Percentiles rank a stretch among this genome's conserved stretches.
Evolutionary conservation across 2,329 filamentous ascomycete genomes (phyloP).

Genomic region (Aspergillus tamarii): DNA sequence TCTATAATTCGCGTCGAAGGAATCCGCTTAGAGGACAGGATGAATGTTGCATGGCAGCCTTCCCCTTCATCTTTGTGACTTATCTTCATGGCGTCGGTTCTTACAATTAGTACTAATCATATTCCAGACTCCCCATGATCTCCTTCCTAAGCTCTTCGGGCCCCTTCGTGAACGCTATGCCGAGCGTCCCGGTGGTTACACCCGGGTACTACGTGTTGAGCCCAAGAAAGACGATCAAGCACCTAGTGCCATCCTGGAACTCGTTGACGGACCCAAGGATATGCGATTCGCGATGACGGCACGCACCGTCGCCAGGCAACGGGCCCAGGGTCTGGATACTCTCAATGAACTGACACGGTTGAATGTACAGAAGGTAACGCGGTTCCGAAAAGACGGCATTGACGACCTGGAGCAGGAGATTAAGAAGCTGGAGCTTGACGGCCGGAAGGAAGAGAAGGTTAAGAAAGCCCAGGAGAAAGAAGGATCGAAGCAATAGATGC

Average conservation of each 20-base stretch:
- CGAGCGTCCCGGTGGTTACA: conserved; percentile 85
- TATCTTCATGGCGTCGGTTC: background rate
- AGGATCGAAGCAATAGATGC: conserved; percentile 20
- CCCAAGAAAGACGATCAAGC: conserved; percentile 87
- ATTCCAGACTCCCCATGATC: conserved; percentile 42
- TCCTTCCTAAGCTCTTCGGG: conserved; percentile 84
- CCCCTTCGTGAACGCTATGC: conserved; percentile 79
- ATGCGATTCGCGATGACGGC: conserved; percentile 95
- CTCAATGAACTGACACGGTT: conserved; percentile 72
- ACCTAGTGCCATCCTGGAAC: conserved; percentile 84
- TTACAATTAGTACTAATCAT: conserved; percentile 3
- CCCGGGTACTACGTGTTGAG: conserved; percentile 89
- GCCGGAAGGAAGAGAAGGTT: conserved; percentile 27
- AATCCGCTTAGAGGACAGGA: background rate
- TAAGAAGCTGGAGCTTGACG: conserved; percentile 59
- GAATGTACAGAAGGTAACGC: conserved; percentile 83
- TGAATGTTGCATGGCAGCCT: background rate
- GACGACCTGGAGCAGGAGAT: conserved; percentile 67
- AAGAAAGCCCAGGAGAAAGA: conserved; percentile 5
- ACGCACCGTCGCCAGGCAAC: conserved; percentile 70
- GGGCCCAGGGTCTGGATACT: conserved; percentile 55
- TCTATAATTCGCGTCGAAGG: background rate
- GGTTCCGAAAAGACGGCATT: conserved; percentile 69
- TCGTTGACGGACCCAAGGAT: conserved; percentile 92
- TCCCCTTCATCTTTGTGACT: background rate